Evolutionary conservation across 495 filamentous ascomycete species (phyloP).

Genomic region (Darksidea phi): DNA sequence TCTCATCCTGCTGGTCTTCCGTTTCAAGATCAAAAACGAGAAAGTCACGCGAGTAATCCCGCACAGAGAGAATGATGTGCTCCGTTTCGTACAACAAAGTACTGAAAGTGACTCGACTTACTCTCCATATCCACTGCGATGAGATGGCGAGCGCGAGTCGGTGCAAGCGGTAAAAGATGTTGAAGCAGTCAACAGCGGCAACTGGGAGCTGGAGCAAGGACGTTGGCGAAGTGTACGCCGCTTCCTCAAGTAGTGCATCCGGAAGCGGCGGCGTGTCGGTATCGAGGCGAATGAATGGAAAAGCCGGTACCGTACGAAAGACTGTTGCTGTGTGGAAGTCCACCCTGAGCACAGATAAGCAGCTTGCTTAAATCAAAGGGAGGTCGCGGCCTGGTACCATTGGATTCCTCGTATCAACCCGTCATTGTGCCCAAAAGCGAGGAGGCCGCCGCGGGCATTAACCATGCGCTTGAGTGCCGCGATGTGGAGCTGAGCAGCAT

Average conservation of each 20-base stretch:
- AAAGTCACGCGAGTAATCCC: constrained; percentile 26
- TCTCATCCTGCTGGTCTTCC: neutral
- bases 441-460: constrained; percentile 23
- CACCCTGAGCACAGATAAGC: constrained; percentile 10
- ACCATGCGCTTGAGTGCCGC: constrained; percentile 33
- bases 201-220: constrained; percentile 28
- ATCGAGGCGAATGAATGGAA: constrained; percentile 18
- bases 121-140: constrained; percentile 11
- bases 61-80: constrained; percentile 19
- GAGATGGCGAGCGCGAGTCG: constrained; percentile 25
- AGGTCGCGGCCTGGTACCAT: constrained; percentile 11
- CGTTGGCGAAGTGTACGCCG: constrained; percentile 27
- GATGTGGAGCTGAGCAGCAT: constrained; percentile 31
- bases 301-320: constrained; percentile 22
- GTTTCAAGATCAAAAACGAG: constrained; percentile 15
- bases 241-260: constrained; percentile 26
- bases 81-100: constrained; percentile 31
- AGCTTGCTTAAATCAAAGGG: neutral
- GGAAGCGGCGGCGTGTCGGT: constrained; percentile 19
- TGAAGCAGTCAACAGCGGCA: constrained; percentile 27
- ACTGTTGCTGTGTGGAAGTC: constrained; percentile 31
- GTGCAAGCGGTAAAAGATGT: constrained; percentile 32
- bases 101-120: constrained; percentile 14
- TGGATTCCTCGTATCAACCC: constrained; percentile 25
- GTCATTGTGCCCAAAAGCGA: constrained; percentile 30